phyloP scores from a whole-genome alignment of 2,329 filamentous ascomycete species.

The Fusarium fracticaudum region DNA sequence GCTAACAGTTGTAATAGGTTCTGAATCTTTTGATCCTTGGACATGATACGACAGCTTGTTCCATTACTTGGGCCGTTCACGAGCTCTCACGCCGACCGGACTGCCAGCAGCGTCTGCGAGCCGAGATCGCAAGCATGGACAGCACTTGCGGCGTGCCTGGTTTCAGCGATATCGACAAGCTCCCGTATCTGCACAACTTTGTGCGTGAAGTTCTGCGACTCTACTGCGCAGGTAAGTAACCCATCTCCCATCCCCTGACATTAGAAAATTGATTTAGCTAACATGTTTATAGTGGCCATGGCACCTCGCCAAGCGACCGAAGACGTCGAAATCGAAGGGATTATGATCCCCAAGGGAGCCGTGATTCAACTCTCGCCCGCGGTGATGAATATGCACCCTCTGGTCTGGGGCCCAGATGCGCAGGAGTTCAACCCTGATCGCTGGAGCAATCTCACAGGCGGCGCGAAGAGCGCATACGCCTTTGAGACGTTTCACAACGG shows the following conservation, averaged over 20 bases:
- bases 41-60: slow-evolving; percentile 57
- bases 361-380: slow-evolving; percentile 50
- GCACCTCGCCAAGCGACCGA: slow-evolving; percentile 47
- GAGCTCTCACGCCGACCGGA: slow-evolving; percentile 49
- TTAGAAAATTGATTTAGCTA: background rate
- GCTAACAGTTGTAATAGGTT: slow-evolving; percentile 48
- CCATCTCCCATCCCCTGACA: background rate
- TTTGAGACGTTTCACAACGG: slow-evolving; percentile 51
- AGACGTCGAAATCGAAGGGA: slow-evolving; percentile 50
- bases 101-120: slow-evolving; percentile 51
- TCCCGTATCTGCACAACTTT: slow-evolving; percentile 54
- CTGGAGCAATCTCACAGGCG: slow-evolving; percentile 46
- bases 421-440: slow-evolving; percentile 51
- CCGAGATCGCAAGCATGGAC: slow-evolving; percentile 46
- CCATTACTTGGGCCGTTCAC: slow-evolving; percentile 55
- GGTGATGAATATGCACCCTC: slow-evolving; percentile 48
- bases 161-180: slow-evolving; percentile 44
- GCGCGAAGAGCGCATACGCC: slow-evolving; percentile 43
- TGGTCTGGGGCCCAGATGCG: slow-evolving; percentile 51
- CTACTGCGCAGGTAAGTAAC: slow-evolving; percentile 48
- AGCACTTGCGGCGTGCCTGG: slow-evolving; percentile 1
- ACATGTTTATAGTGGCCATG: slow-evolving; percentile 42
- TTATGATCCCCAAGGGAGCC: slow-evolving; percentile 51
- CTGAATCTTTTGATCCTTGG: slow-evolving; percentile 56
- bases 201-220: slow-evolving; percentile 55